A percentile compares a stretch with the other conserved stretches of the same genome.
These are phyloP conservation scores for Thermothelomyces thermophilus DNA, from an alignment of 2,329 filamentous ascomycete species.

Conservation along the genomic window DNA sequence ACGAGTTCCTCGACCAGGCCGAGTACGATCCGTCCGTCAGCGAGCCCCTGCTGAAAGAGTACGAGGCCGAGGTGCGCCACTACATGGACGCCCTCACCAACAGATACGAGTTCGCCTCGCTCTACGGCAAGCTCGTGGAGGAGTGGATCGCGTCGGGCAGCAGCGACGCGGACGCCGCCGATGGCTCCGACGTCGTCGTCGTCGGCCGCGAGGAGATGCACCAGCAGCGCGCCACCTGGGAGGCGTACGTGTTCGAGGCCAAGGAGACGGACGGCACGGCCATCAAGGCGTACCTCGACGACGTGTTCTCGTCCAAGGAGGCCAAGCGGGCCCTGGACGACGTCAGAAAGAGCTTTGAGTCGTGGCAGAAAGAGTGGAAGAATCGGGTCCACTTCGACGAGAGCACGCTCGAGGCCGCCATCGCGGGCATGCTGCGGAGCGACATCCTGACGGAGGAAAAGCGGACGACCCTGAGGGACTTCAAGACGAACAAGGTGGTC, in stretches of 20 bases:
- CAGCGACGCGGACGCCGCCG: conserved; percentile 23
- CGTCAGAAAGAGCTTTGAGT: conserved; percentile 34
- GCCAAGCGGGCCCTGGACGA: conserved; percentile 36
- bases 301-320: conserved; percentile 41
- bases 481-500: conserved; percentile 30
- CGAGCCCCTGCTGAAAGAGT: conserved; percentile 37
- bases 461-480: conserved; percentile 27
- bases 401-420: conserved; percentile 37
- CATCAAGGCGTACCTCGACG: conserved; percentile 44
- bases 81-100: conserved; percentile 44
- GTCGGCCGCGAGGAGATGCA: conserved; percentile 49
- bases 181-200: conserved; percentile 35
- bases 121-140: conserved; percentile 49
- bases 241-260: conserved; percentile 47
- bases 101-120: conserved; percentile 48
- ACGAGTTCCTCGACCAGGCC: conserved; percentile 47
- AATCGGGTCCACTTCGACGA: conserved; percentile 34
- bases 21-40: conserved; percentile 48
- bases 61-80: conserved; percentile 40
- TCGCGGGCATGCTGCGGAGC: conserved; percentile 41
- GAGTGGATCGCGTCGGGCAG: conserved; percentile 43
- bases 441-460: conserved; percentile 42
- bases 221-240: conserved; percentile 47
- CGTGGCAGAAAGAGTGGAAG: conserved; percentile 29
- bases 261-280: conserved; percentile 38